These are phyloP conservation scores for Byssoonygena ceratinophila DNA, from an alignment of 2,329 filamentous ascomycete genomes.

Conservation along the genomic window DNA sequence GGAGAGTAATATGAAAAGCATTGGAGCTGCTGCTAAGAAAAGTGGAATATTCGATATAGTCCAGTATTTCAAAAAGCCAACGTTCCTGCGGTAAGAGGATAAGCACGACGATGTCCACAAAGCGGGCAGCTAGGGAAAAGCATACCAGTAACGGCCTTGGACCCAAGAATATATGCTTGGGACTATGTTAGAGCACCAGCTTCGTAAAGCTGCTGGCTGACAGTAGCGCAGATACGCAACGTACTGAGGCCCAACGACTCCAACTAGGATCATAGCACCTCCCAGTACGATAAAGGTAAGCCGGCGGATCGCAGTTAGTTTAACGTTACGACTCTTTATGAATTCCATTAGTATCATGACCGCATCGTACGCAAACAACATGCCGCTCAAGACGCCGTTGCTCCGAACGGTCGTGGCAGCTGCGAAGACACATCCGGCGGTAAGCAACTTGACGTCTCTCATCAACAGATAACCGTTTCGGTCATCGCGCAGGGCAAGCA, in stretches of 20 bases:
- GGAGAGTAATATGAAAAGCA: constrained; percentile 55
- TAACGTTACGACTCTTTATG: constrained; percentile 26
- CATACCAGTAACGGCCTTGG: constrained; percentile 80
- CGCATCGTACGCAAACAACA: constrained; percentile 59
- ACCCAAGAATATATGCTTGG: constrained; percentile 91
- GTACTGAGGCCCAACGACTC: constrained; percentile 61
- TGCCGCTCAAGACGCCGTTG: constrained; percentile 75
- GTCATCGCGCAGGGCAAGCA: constrained; percentile 34
- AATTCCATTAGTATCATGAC: constrained; percentile 36
- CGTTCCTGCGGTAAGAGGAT: constrained; percentile 52
- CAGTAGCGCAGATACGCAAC: constrained; percentile 68
- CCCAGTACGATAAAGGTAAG: constrained; percentile 52
- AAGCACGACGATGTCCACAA: neutral
- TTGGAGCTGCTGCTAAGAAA: constrained; percentile 71
- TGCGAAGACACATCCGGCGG: constrained; percentile 60
- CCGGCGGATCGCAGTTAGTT: constrained; percentile 39
- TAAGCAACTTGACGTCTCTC: constrained; percentile 45
- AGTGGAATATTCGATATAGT: constrained; percentile 73
- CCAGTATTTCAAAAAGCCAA: constrained; percentile 86
- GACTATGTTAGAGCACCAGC: constrained; percentile 63
- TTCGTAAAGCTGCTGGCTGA: constrained; percentile 35
- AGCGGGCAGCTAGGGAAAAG: constrained; percentile 13
- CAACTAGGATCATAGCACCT: constrained; percentile 56
- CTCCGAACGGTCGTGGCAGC: constrained; percentile 63
- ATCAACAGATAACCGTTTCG: constrained; percentile 20